Conservation (phyloP, 2,329 filamentous ascomycete species). For the Cadophora luteo-olivacea region DNA sequence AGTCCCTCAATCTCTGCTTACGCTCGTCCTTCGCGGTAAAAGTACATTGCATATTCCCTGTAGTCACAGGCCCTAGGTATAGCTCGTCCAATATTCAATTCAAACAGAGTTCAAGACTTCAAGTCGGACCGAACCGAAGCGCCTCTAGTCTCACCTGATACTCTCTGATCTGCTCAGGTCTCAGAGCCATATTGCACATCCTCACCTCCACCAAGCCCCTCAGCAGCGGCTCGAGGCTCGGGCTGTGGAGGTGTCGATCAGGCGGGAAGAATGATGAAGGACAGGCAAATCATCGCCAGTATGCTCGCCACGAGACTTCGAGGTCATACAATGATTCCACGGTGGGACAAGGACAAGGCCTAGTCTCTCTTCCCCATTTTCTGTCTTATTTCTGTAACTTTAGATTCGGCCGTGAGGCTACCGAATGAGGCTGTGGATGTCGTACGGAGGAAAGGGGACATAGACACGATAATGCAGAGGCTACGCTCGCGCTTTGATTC, state of each 20-base stretch:
- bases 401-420: not conserved
- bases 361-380: not conserved
- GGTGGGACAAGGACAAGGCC: not conserved
- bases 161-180: not conserved
- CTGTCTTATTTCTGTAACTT: not conserved
- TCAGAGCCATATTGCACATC: not conserved
- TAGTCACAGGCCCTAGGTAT: no score
- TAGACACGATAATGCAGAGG: slow-evolving; percentile 7
- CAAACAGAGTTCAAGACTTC: not conserved
- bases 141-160: not conserved
- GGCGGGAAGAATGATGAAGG: not conserved
- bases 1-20: not conserved
- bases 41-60: not conserved
- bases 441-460: not conserved
- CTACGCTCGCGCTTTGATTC: not conserved
- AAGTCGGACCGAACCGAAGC: not conserved
- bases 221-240: not conserved
- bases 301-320: not conserved
- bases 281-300: not conserved
- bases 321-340: slow-evolving; percentile 1
- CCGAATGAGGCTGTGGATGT: not conserved
- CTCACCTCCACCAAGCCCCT: not conserved
- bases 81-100: not conserved
- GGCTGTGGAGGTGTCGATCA: not conserved
- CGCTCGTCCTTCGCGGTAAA: not conserved